phyloP scores from a whole-genome alignment of 257 asterid genomes.

The Lycium barbarum region DNA sequence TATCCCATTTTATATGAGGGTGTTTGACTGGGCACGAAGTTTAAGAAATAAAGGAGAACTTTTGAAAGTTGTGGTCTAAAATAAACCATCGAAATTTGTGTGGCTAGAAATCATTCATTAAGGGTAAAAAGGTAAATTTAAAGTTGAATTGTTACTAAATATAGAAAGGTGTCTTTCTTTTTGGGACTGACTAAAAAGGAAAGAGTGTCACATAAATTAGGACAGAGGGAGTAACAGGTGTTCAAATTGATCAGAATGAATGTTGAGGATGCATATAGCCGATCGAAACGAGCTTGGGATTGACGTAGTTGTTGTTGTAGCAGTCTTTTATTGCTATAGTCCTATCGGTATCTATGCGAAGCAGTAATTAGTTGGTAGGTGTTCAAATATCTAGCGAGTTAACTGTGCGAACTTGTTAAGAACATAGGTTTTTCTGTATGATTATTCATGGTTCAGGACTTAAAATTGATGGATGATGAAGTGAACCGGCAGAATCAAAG shows the following conservation, averaged over 20 bases:
- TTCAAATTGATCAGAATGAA: slow-evolving; percentile 14
- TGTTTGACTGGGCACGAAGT: too few relatives aligned
- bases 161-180: too few relatives aligned
- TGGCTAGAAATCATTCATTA: too few relatives aligned
- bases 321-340: slow-evolving; percentile 16
- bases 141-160: too few relatives aligned
- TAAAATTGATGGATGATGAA: not conserved
- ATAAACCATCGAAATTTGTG: too few relatives aligned
- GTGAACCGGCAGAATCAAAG: not conserved
- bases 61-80: too few relatives aligned
- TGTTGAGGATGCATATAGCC: not conserved
- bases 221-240: not conserved
- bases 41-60: too few relatives aligned
- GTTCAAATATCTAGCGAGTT: slow-evolving; percentile 10
- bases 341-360: not conserved
- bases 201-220: too few relatives aligned
- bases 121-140: too few relatives aligned
- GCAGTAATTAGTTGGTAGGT: slow-evolving; percentile 15
- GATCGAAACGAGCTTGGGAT: not conserved
- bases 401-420: not conserved
- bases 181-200: too few relatives aligned
- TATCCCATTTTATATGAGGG: too few relatives aligned
- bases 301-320: slow-evolving; percentile 9
- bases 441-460: slow-evolving; percentile 19
- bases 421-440: not conserved